Evolutionary conservation across 805 yeast genomes (phyloP), one percentile per base, ranked within the genome.

Genomic region (Starmera amethionina): DNA sequence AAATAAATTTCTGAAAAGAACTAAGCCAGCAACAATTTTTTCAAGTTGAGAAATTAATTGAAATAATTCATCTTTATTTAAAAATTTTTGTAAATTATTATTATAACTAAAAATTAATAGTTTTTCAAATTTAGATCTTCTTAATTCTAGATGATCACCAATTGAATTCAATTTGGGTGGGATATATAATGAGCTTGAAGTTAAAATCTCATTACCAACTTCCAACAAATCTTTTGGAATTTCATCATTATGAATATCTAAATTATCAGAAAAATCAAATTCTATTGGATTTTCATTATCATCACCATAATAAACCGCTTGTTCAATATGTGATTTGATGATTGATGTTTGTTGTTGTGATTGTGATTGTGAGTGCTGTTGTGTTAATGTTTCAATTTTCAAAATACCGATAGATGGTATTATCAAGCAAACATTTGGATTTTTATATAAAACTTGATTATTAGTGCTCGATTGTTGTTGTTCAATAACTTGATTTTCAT

Each of bases 241-340:
- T 29, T 70, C 77, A 2, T 55, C 50, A 2, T 56, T 44, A 27
- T 70, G 69, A 41, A 77, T 59, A 8, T 68, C 67, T 4, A 75
- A 59, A 12, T 67, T 71, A 3, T 55, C 51, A 4, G 72, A 67
- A 34, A 59, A 70, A 52, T 58, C 65, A 46, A 78, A 74, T 19
- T 67, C 66, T 15, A 78, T 54, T 7, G 80, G 79, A 42, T 66
- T 73, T 15, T 57, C 52, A 2, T 52, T 50, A 6, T 60, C 48
- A 9, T 56, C 60, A 2, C 76, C 70, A 46, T 75, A 83, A 50
- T 79, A 82, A 1, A 89, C 75, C 0, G 89, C 95, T 59, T 89
- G 97, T 48, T 82, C 93, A 18, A 90, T 74, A 49, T 80, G 89
- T 0, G 86, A 73, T 53, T 79, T 80, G 30, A 84, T 65, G 36